Percentiles rank a stretch among this genome's conserved stretches.
Evolutionary conservation across 257 asterid genomes (phyloP).

Genomic region (Verbascum thapsus): DNA sequence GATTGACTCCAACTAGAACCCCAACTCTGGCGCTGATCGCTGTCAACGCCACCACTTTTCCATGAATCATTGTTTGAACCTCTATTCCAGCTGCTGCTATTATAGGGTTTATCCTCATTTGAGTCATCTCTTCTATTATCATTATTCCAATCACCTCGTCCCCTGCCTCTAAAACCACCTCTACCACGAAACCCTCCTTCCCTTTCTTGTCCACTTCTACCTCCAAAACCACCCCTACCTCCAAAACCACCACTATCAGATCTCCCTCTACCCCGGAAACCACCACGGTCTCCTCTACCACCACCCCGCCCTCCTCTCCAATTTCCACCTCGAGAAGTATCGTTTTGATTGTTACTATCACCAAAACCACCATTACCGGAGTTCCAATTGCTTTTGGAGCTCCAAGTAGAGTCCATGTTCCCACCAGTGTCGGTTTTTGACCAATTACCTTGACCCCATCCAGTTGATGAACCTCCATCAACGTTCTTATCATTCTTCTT

Average conservation of each 20-base stretch:
- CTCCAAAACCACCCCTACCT: constrained; percentile 53
- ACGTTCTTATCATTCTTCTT: constrained; percentile 30
- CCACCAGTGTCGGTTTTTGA: constrained; percentile 48
- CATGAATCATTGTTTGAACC: constrained; percentile 45
- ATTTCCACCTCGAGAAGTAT: constrained; percentile 54
- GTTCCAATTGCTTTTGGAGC: constrained; percentile 66
- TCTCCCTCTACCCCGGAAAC: constrained; percentile 49
- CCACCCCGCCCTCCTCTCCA: constrained; percentile 69
- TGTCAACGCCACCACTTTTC: constrained; percentile 43
- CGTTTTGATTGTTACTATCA: constrained; percentile 47
- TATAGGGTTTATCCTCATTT: constrained; percentile 44
- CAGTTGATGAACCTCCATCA: constrained; percentile 55
- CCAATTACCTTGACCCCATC: constrained; percentile 83
- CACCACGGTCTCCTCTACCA: constrained; percentile 56
- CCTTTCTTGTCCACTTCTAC: constrained; percentile 42
- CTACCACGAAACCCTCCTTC: constrained; percentile 56
- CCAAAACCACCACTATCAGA: constrained; percentile 38
- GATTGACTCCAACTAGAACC: constrained; percentile 43
- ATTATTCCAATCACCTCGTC: constrained; percentile 67
- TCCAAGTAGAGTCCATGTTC: constrained; percentile 55
- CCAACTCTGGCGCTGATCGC: constrained; percentile 34
- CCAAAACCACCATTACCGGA: constrained; percentile 54
- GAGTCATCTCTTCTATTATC: constrained; percentile 48
- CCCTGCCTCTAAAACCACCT: constrained; percentile 65
- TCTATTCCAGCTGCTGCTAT: constrained; percentile 45